These are phyloP conservation scores for Pestalotiopsis sp. DNA, from an alignment of 2,329 filamentous ascomycete genomes.

Conservation along the genomic window DNA sequence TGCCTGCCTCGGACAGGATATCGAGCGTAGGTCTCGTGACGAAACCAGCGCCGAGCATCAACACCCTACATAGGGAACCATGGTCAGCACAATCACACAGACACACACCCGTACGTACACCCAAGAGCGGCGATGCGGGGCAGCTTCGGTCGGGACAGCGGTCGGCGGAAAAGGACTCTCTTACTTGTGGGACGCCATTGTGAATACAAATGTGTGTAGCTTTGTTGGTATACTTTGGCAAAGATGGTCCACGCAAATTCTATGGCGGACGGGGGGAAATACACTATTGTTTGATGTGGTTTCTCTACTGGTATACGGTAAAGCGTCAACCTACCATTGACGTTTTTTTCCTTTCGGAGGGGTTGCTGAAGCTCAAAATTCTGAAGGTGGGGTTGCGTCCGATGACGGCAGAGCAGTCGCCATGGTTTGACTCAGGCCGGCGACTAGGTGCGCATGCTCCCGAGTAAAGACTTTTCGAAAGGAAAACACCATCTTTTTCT, in stretches of 20 bases:
- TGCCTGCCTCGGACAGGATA: constrained; percentile 61
- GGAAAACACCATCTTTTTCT: background rate
- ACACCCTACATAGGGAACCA: background rate
- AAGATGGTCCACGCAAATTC: background rate
- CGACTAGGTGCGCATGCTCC: background rate
- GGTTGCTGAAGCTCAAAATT: background rate
- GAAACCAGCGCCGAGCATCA: constrained; percentile 44
- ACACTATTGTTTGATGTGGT: background rate
- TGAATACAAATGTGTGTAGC: background rate
- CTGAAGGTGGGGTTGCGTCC: constrained; percentile 9
- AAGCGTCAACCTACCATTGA: background rate
- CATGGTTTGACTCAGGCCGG: background rate
- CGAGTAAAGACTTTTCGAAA: background rate
- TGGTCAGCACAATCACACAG: background rate
- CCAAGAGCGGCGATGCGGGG: background rate
- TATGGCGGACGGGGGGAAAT: background rate
- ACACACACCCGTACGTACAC: background rate
- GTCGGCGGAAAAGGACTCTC: background rate
- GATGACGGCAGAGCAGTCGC: constrained; percentile 4
- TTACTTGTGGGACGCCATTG: constrained; percentile 20
- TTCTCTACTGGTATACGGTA: background rate
- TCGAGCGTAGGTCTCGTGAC: constrained; percentile 68
- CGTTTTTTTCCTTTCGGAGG: background rate
- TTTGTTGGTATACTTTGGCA: background rate
- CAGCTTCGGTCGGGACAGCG: background rate